Evolutionary conservation across 371 early-diverging fungal genomes (phyloP), one percentile per base, ranked within the genome.

Genomic region (Blastocladiella emersonii): DNA sequence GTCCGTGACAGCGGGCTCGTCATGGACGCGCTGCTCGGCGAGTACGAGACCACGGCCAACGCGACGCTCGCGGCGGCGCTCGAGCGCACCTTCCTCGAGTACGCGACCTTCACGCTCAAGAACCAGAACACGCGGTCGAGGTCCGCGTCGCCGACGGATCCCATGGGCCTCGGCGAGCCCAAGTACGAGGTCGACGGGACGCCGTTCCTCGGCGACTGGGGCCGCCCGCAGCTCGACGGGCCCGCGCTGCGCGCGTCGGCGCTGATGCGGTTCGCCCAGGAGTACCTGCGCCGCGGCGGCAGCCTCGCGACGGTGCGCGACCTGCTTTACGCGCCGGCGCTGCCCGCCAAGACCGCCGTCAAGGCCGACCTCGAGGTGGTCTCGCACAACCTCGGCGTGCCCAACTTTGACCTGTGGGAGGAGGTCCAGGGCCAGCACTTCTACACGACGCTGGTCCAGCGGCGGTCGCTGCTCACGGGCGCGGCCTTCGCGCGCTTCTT

Each of bases 211-310:
- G 41, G 17, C 25, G 56, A 45, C n/a, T 84, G 85, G 89, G 85
- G 89, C 49, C 72, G 84, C 43, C 89, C 90, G 34, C 90, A 92
- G 68, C 85, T 85, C 66, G 92, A 92, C 68, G 90, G 89, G 0
- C 91, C 91, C 17, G 90, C 89, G 6, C 77, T 85, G 27, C 79
- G 91, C 3, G 86, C 82, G 0, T 68, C 71, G 6, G 66, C 80
- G 19, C 56, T 85, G 34, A 74, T 80, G 1, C 45, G 66, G n/a
- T 83, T 79, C 56, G 78, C 78, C 2, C 37, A 73, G 1, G 63
- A 67, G 45, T 74, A 68, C 51, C 44, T 60, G 64, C 43, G 36
- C 8, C 65, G 53, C 7, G 61, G 66, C 34, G 49, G 64, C 1
- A 61, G 61, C 49, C 12, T 63, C 37, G 27, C 19, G 3, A 5